Base-by-base conservation (phyloP, 495 filamentous ascomycete species). In the Pseudotulostoma volvatum region DNA sequence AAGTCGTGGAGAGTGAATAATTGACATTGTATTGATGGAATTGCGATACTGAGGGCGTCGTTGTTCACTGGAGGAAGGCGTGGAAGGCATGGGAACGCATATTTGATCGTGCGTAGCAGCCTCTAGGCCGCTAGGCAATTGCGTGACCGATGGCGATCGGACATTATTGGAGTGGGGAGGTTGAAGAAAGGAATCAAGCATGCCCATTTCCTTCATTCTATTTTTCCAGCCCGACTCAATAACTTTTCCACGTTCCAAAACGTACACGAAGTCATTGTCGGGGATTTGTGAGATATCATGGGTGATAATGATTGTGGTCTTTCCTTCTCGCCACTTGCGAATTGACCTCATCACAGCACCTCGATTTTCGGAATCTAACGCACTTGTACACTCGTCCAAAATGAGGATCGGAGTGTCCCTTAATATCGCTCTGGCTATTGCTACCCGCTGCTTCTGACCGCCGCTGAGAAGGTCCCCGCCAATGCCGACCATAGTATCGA, bases 291-390 rank as follows among this genome's bases (percentile, higher is more conserved):
- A 71, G 34, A 85, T 76, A 43, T 96, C 85, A 47, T 96, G 90
- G 0, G 90, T 95, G 49, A 93, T 81, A 15, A 84, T 78, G 37
- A 94, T 75, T 1, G 83, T 84, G 0, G 84, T 94, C 34, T 79
- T 74, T 7, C 76, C 78, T 37, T 66, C 63, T 1, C 81, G 66
- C 46, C 76, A 81, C 39, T 68, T 66, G 30, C 85, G 76, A 38
- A 93, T 60, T 1, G 74, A 76, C 3, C 77, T 73, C 54, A 90
- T 79, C 33, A 93, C 58, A 9, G 77, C 61, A 18, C 63, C 60
- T 50, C 87, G 81, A 41, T 74, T 79, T 31, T 70, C 70, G 5
- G 74, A 70, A 50, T 94, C 86, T 16, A 94, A 55, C 16, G 84
- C 81, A 47, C 76, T 79, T 1, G 84, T 94, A 4, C 78, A 78